Base-by-base conservation (phyloP, 1,139 yeast species). In the Candida anutae region DNA sequence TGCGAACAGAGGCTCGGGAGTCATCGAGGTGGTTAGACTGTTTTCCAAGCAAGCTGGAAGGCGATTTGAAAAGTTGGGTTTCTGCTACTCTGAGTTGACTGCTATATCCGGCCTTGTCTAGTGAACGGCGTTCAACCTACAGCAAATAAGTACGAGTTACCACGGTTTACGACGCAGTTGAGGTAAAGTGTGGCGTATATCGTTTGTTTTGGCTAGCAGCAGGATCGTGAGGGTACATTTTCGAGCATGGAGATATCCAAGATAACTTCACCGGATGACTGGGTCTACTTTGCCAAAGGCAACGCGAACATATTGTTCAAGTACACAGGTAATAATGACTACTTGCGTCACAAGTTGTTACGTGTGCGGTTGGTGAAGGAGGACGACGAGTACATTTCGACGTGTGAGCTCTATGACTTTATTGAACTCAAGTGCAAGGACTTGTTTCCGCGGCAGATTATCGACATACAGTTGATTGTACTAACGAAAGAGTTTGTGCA, bases 221-320 rank as follows among this genome's bases (percentile, higher is more conserved):
- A 13, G 16, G n/a, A 10, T 12, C 5, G 26, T 16, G 17, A 16
- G n/a, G n/a, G n/a, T n/a, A n/a, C n/a, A n/a, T n/a, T n/a, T n/a
- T n/a, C n/a, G 27, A 12, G 5, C 27, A 64, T 63, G 69, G 68
- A 62, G 33, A 61, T 62, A 18, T 56, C 62, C 21, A 60, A 61
- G 38, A 46, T 58, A 28, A 60, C 69, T n/a, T 35, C 48, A 16
- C 62, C 69, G 3, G 32, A 35, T 12, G 70, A 65, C 23, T 65
- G 72, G 72, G 40, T 41, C 15, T 64, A 57, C 43, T 62, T 62
- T 35, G 68, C 69, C 18, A 63, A 60, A 33, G 72, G 72, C 2
- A 56, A 56, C 28, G 72, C 72, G 27, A 65, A 65, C 35, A 58
- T 63, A n/a, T 45, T 65, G 17, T 62, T 63, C 42, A 48, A 54